Conservation (phyloP, 2,329 filamentous ascomycete species). For the Ceratocystis alfenasii region DNA sequence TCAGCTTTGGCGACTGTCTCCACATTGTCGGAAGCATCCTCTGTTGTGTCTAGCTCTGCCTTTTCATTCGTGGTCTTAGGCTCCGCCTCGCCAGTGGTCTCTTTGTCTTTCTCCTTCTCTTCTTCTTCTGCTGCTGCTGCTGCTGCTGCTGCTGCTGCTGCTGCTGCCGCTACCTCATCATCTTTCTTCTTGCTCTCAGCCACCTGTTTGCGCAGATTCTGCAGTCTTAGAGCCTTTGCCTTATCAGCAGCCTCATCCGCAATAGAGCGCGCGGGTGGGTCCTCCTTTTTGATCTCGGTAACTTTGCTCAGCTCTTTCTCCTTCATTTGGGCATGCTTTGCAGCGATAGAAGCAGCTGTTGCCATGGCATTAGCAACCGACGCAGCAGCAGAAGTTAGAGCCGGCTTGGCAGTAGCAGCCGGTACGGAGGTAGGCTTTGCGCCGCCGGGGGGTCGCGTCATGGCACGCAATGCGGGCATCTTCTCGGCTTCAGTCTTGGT, state of each 20-base stretch:
- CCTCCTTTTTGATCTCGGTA: conserved; percentile 24
- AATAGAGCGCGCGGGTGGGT: conserved; percentile 40
- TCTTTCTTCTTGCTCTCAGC: conserved; percentile 32
- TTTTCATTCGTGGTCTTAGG: conserved; percentile 26
- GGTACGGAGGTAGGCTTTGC: conserved; percentile 26
- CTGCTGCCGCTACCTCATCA: conserved; percentile 21
- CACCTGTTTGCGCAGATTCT: conserved; percentile 43
- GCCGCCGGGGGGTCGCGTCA: conserved; percentile 27
- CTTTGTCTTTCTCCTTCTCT: conserved; percentile 18
- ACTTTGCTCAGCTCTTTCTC: conserved; percentile 19
- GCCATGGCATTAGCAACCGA: conserved; percentile 24
- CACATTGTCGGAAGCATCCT: conserved; percentile 16
- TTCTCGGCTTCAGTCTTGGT: conserved; percentile 38
- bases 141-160: conserved; percentile 23
- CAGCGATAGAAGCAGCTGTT: conserved; percentile 24
- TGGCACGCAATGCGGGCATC: conserved; percentile 23
- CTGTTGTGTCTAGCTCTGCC: conserved; percentile 24
- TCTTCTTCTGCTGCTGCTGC: conserved; percentile 16
- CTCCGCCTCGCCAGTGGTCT: conserved; percentile 27
- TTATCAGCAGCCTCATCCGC: conserved; percentile 55
- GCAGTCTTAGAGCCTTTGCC: conserved; percentile 48
- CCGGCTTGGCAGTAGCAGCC: conserved; percentile 25
- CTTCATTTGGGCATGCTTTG: conserved; percentile 21
- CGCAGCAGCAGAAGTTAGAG: conserved; percentile 20
- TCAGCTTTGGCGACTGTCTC: background rate